Evolutionary conservation across 73 alveolate species (phyloP), one percentile per base, ranked within the genome.

Genomic region (Paramecium sonneborni): DNA sequence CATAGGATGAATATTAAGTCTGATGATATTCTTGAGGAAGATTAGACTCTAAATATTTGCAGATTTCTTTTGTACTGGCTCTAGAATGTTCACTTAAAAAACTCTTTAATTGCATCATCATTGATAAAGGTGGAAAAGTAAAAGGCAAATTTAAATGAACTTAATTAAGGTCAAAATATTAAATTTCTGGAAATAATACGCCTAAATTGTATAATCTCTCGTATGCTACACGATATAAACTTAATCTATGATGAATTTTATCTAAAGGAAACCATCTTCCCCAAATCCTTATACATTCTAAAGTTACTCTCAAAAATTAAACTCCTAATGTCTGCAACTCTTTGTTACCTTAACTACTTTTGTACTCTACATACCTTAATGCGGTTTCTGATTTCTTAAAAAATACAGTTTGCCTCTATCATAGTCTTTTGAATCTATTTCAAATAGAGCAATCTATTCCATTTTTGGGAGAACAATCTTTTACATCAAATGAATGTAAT

Each of bases 181-280:
- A 9, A 30, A 72, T 38, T 72, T 72, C 57, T 18, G 57, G 55
- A 37, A 72, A 72, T 41, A 9, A 15, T 15, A 72, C 23, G 12
- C 86, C 86, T 21, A 35, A 35, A 35, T 72, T 72, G 44, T 35
- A 38, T 37, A 72, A 37, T 38, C 57, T 72, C 57, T 72, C 86
- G 14, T 35, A 38, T 21, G 86, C 32, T 28, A 72, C 86, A 14
- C 57, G 55, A 34, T 72, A 72, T 34, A 15, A 37, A 72, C 86
- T 72, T 38, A 72, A 72, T 38, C 55, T 23, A 37, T 72, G 86
- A 37, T 72, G 57, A 20, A 12, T 34, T 72, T 72, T 32, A 11
- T 72, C 86, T 41, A 79, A 79, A 14, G 90, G 90, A 34, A 79
- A 79, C 90, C 90, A 79, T 24, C 55, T 79, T 14, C 74, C 55